Percentiles rank a stretch among this genome's conserved stretches.
These are phyloP conservation scores for Verticillium albo-atrum DNA, from an alignment of 2,329 filamentous ascomycete genomes.

Conservation along the genomic window DNA sequence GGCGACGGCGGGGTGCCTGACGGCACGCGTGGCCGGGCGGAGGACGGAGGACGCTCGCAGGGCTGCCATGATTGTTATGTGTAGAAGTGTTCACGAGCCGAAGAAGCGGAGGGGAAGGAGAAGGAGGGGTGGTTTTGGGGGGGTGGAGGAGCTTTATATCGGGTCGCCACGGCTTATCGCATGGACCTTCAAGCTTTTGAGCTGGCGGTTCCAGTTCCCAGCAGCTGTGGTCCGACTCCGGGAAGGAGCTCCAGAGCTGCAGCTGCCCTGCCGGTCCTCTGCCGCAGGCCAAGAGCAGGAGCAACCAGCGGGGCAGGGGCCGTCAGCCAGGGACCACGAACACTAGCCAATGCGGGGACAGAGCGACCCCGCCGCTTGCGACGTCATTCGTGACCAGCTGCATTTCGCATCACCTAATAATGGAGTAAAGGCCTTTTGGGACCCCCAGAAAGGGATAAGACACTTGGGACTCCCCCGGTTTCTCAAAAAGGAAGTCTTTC, in stretches of 20 bases:
- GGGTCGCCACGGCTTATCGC: conserved; percentile 13
- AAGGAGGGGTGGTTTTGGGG: neutral
- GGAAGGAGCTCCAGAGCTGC: neutral
- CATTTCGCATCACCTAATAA: neutral
- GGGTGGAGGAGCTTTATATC: conserved; percentile 8
- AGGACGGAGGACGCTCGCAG: conserved; percentile 7
- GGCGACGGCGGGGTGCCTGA: neutral
- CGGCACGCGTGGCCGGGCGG: conserved; percentile 8
- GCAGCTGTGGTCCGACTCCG: neutral
- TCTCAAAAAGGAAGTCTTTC: neutral
- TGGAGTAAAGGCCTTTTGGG: neutral
- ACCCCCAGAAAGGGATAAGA: neutral
- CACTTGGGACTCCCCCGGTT: neutral
- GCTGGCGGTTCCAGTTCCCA: neutral
- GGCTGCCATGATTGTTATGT: conserved; percentile 8
- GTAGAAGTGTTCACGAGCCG: neutral
- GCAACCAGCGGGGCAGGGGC: neutral
- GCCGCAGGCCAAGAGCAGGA: neutral
- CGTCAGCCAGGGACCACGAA: neutral
- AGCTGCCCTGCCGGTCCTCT: neutral
- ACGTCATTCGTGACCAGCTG: neutral
- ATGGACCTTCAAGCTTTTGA: neutral
- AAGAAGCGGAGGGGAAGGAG: neutral
- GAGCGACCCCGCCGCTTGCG: neutral
- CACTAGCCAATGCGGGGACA: neutral